phyloP scores from a whole-genome alignment of 2,329 filamentous ascomycete genomes.

The Fusarium liriodendri region DNA sequence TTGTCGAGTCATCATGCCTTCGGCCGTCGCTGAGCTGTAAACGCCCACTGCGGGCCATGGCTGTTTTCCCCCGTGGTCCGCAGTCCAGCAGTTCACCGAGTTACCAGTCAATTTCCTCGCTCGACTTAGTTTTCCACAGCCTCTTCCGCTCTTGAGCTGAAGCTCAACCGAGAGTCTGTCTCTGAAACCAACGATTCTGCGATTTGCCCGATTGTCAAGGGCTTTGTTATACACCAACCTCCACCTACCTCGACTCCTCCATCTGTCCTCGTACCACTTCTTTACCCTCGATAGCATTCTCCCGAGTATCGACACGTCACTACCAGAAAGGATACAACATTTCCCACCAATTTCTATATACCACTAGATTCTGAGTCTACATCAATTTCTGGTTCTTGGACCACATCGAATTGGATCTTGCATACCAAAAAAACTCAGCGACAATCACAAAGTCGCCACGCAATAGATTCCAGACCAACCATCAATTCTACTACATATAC shows the following conservation, averaged over 20 bases:
- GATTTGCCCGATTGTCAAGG: slow-evolving; percentile 46
- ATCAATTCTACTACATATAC: slow-evolving; percentile 3
- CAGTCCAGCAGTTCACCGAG: slow-evolving; percentile 91
- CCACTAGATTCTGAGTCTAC: neutral
- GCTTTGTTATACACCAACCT: slow-evolving; percentile 33
- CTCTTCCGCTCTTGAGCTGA: slow-evolving; percentile 59
- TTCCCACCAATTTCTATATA: neutral
- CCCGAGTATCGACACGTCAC: neutral
- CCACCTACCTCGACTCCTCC: slow-evolving; percentile 8
- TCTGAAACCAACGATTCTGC: slow-evolving; percentile 50
- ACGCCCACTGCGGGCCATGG: slow-evolving; percentile 80
- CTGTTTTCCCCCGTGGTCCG: slow-evolving; percentile 65
- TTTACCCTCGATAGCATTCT: neutral
- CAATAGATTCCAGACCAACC: neutral
- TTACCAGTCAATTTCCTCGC: slow-evolving; percentile 63
- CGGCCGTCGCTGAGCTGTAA: slow-evolving; percentile 92
- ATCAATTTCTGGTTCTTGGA: neutral
- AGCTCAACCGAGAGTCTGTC: slow-evolving; percentile 53
- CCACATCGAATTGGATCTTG: neutral
- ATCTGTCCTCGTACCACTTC: neutral
- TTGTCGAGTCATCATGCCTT: slow-evolving; percentile 78
- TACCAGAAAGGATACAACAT: neutral
- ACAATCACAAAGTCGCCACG: neutral
- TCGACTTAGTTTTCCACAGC: slow-evolving; percentile 77
- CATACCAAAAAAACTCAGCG: neutral